Evolutionary conservation across 257 asterid genomes (phyloP), one percentile per base, ranked within the genome.

Genomic region (Asclepias syriaca): DNA sequence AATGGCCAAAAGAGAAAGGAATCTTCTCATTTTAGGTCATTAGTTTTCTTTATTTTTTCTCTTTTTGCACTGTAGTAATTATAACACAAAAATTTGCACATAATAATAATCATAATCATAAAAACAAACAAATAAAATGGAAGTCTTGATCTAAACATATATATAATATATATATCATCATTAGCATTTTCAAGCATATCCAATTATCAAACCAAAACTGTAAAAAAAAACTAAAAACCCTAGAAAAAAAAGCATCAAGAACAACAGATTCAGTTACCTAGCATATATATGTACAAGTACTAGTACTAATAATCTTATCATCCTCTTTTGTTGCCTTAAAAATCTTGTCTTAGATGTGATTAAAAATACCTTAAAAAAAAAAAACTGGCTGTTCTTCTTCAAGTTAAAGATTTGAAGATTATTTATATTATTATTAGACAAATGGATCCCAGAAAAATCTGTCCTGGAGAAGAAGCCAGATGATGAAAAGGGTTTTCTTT

Each of bases 241-340:
- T 63, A 7, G 5, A 40, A 43, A 43, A 43, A 43, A 54, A 66
- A 76, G 65, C 77, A 80, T 79, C 74, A 68, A 69, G 72, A 81
- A 72, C 82, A 78, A 72, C 82, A 82, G 72, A 74, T 75, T 75
- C 71, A 66, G 37, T 13, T 63, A 34, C 61, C 72, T 74, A 74
- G 48, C 54, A 74, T 73, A 66, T 66, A 82, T 29, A 29, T 29
- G 0, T 29, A 29, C 0, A 29, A 61, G 49, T 74, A 32, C 13
- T 48, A 14, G 22, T 51, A 22, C 13, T 50, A 6, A 13, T 46
- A 11, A 11, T 51, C 40, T 32, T 10, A 50, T 73, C 48, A 43
- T 43, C 48, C 7, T 43, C 48, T 12, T 56, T 49, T 65, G 51
- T 50, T 59, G 73, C 66, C 77, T 72, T 57, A 24, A 18, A 71